These are phyloP conservation scores for Dendrocalamus sinicus DNA, from an alignment of 176 grass and related monocot species.

Conservation along the genomic window DNA sequence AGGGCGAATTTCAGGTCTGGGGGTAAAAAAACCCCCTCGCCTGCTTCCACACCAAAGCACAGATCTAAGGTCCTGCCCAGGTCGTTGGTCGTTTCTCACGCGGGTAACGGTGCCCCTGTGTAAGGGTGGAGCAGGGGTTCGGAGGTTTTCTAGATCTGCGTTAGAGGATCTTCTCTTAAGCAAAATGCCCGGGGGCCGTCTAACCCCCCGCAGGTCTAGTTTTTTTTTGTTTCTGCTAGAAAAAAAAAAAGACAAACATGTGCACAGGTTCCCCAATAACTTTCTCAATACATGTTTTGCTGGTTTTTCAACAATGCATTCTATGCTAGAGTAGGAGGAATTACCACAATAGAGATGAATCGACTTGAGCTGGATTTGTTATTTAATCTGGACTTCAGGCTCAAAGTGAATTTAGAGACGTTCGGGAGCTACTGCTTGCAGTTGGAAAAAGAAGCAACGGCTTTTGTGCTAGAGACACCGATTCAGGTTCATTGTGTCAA, in stretches of 20 bases:
- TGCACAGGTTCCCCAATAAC: neutral
- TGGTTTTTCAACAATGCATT: constrained; percentile 95
- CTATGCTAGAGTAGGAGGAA: constrained; percentile 83
- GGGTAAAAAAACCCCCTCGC: no score
- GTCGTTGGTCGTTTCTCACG: no score
- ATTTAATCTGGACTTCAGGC: constrained; percentile 88
- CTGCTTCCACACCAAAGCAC: no score
- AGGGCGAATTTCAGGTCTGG: no score
- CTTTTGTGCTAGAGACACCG: constrained; percentile 60
- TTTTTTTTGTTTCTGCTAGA: constrained; percentile 27
- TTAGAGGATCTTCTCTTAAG: no score
- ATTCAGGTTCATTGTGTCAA: constrained; percentile 49
- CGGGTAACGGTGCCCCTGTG: no score
- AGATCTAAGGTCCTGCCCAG: no score
- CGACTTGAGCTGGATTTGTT: constrained; percentile 77
- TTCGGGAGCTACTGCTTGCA: constrained; percentile 74
- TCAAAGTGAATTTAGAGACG: constrained; percentile 69
- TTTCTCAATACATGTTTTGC: constrained; percentile 15
- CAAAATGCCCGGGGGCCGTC: no score
- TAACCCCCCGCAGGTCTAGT: no score
- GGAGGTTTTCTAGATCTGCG: no score
- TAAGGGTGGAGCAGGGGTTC: no score
- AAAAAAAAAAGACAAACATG: neutral
- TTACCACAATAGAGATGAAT: constrained; percentile 87
- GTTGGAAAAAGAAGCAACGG: constrained; percentile 66